These are phyloP conservation scores for Davidsoniella neocaledoniae DNA, from an alignment of 2,329 filamentous ascomycete species.

Conservation along the genomic window DNA sequence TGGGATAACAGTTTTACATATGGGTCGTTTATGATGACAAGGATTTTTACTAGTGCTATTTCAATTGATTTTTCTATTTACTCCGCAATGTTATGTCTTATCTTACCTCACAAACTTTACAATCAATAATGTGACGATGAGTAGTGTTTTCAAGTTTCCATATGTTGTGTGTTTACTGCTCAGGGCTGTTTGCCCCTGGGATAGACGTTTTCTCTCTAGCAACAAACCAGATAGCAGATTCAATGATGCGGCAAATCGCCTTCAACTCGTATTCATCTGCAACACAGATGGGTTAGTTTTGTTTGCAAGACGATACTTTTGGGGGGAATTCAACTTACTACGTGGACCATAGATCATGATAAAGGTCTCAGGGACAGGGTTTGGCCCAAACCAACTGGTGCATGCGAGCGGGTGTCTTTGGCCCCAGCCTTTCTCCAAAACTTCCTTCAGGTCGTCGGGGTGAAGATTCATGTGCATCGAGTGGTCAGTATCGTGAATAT, in stretches of 20 bases:
- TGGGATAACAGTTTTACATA: neutral
- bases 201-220: conserved; percentile 24
- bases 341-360: conserved; percentile 70
- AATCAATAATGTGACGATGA: no score
- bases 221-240: conserved; percentile 56
- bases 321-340: conserved; percentile 20
- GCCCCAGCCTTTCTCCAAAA: conserved; percentile 65
- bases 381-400: conserved; percentile 42
- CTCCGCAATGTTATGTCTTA: neutral
- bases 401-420: conserved; percentile 52
- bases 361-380: conserved; percentile 59
- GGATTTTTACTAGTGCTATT: neutral
- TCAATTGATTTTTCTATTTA: no score
- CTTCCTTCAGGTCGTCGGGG: conserved; percentile 54
- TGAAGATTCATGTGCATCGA: conserved; percentile 69
- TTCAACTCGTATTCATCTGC: conserved; percentile 47
- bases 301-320: no score
- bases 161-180: no score
- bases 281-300: neutral
- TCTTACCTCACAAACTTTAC: no score
- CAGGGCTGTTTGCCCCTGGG: neutral
- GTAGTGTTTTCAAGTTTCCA: no score
- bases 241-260: conserved; percentile 50
- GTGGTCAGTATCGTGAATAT: conserved; percentile 61
- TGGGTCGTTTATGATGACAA: neutral